Evolutionary conservation across 140 eudicot genomes (phyloP).

Genomic region (Cichorium intybus): DNA sequence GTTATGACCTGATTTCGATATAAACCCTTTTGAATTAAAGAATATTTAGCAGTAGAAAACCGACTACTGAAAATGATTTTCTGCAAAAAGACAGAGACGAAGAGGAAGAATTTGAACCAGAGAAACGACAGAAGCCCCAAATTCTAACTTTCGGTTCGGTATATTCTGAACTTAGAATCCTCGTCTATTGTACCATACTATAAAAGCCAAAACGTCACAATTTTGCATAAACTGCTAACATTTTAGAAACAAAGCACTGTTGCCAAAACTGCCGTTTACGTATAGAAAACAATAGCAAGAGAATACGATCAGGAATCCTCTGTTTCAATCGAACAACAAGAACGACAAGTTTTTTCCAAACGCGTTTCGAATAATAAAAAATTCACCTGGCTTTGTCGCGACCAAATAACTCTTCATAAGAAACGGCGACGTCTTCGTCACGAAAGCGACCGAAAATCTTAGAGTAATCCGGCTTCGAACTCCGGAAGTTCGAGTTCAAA

Average conservation of each 20-base stretch:
- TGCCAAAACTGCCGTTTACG: slow-evolving; percentile 31
- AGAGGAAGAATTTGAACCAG: slow-evolving; percentile 10
- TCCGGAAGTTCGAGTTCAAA: slow-evolving; percentile 26
- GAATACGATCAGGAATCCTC: slow-evolving; percentile 18
- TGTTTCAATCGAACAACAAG: slow-evolving; percentile 29
- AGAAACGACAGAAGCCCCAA: slow-evolving; percentile 17
- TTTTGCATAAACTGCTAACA: slow-evolving; percentile 7
- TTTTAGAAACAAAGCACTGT: not conserved
- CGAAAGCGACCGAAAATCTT: slow-evolving; percentile 54
- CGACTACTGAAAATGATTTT: not conserved
- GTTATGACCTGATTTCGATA: slow-evolving; percentile 8
- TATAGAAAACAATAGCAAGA: slow-evolving; percentile 18
- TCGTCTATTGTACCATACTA: too few species aligned
- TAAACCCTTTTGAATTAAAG: not conserved
- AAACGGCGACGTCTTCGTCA: slow-evolving; percentile 36
- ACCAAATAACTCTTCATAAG: slow-evolving; percentile 39
- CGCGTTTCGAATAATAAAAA: not conserved
- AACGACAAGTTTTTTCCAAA: slow-evolving; percentile 12
- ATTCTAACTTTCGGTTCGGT: slow-evolving; percentile 6
- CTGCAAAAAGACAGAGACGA: not conserved
- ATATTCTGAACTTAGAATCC: slow-evolving; percentile 7
- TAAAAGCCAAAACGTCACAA: not conserved
- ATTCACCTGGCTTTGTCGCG: slow-evolving; percentile 41
- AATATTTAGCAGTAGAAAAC: slow-evolving; percentile 1
- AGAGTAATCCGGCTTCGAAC: slow-evolving; percentile 57